These are phyloP conservation scores for Lachnellula subtilissima DNA, from an alignment of 2,329 filamentous ascomycete species.

Conservation along the genomic window DNA sequence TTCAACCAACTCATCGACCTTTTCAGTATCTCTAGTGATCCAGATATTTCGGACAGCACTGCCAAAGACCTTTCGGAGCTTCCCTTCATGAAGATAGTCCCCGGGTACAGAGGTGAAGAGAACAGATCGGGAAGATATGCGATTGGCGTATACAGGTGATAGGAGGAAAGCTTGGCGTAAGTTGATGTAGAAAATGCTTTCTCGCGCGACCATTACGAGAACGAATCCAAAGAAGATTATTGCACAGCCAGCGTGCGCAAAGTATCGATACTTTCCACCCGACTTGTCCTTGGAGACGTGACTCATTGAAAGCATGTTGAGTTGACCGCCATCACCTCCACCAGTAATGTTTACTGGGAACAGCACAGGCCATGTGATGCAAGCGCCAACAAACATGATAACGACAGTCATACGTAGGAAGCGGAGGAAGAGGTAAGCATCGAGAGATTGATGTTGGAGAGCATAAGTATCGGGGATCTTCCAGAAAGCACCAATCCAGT, in stretches of 20 bases:
- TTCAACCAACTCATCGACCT: slow-evolving; percentile 75
- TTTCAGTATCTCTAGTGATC: slow-evolving; percentile 72
- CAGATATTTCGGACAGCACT: slow-evolving; percentile 77
- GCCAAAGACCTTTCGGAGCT: slow-evolving; percentile 75
- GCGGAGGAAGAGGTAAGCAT: slow-evolving; percentile 85
- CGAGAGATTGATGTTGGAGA: slow-evolving; percentile 85
- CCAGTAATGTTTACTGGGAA: slow-evolving; percentile 85
- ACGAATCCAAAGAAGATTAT: slow-evolving; percentile 86
- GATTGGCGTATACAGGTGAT: slow-evolving; percentile 75
- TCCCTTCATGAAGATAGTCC: slow-evolving; percentile 71
- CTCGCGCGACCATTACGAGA: slow-evolving; percentile 80
- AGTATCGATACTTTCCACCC: slow-evolving; percentile 58
- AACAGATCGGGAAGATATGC: slow-evolving; percentile 85
- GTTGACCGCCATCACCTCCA: slow-evolving; percentile 55
- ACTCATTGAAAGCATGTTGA: slow-evolving; percentile 74
- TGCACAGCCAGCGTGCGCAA: slow-evolving; percentile 73
- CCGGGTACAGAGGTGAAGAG: slow-evolving; percentile 82
- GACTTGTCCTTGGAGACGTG: slow-evolving; percentile 60
- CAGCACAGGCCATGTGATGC: slow-evolving; percentile 79
- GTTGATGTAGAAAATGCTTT: slow-evolving; percentile 89
- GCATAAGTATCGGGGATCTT: slow-evolving; percentile 70
- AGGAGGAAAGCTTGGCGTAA: slow-evolving; percentile 87
- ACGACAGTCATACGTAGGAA: slow-evolving; percentile 75
- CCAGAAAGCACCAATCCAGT: slow-evolving; percentile 66
- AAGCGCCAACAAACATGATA: slow-evolving; percentile 77